phyloP scores from a whole-genome alignment of 2,329 filamentous ascomycete species.

The Incumbomyces delicatus region DNA sequence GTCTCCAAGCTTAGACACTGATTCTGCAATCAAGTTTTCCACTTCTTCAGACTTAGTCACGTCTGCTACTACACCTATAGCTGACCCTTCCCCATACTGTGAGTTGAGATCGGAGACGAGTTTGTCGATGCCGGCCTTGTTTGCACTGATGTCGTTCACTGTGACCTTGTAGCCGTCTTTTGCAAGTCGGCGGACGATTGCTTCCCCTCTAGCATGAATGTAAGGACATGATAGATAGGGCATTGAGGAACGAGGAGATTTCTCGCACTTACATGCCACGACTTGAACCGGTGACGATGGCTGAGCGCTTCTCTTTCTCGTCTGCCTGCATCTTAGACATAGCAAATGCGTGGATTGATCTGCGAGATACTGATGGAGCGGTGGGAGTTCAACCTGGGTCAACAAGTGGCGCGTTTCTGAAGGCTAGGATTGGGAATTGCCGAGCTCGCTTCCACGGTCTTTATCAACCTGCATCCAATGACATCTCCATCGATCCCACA shows the following conservation, averaged over 20 bases:
- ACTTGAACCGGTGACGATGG: conserved; percentile 32
- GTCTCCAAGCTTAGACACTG: conserved; percentile 45
- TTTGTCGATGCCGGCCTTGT: conserved; percentile 43
- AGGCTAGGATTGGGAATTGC: too few species aligned
- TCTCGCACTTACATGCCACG: conserved; percentile 34
- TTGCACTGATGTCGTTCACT: conserved; percentile 51
- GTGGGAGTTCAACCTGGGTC: background rate
- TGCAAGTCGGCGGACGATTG: conserved; percentile 50
- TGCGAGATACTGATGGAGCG: background rate
- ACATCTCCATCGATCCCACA: conserved; percentile 4
- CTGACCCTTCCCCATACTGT: conserved; percentile 19
- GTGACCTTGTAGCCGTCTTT: conserved; percentile 57
- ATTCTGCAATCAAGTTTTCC: conserved; percentile 41
- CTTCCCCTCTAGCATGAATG: conserved; percentile 20
- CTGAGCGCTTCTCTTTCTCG: conserved; percentile 19
- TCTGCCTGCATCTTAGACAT: conserved; percentile 8
- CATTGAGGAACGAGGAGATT: too few species aligned
- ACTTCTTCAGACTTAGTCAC: conserved; percentile 50
- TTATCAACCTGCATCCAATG: background rate
- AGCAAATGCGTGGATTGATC: background rate
- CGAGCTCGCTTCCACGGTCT: too few species aligned
- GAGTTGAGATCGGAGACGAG: conserved; percentile 24
- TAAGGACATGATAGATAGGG: background rate
- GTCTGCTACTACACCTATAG: conserved; percentile 50
- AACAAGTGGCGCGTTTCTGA: too few species aligned